Base-by-base conservation (phyloP, 164 flowering plant genomes). In the Cinnamomum micranthum region DNA sequence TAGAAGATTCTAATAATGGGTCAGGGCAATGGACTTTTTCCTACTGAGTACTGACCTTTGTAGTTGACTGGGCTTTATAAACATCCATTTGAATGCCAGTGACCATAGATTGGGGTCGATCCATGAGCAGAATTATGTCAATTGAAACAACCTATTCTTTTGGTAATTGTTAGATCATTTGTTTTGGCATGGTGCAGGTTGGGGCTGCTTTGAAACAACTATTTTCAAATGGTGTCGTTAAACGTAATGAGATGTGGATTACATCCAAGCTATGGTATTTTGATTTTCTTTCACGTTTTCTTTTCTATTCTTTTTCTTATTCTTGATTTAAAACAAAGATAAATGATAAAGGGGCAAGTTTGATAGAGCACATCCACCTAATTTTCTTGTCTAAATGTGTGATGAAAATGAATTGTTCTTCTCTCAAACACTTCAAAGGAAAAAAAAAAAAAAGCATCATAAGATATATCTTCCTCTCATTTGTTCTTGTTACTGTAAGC, bases 221-320 rank as follows among this genome's bases (percentile, higher is more conserved):
- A 23, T 82, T 87, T 76, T 71, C 78, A 15, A 55, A 76, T 28
- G 88, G 87, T n/a, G 76, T 80, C 4, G 85, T 85, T 52, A 84
- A 85, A 66, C 89, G 89, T 17, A 70, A 58, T 23, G 88, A 88
- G 51, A 69, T 88, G 50, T 87, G 87, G 81, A 82, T 88, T 79
- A 88, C 92, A 12, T 88, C 88, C 35, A 88, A 88, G 79, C 77
- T 88, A 14, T 87, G 89, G 89, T 85, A 76, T n/a, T 17, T 67
- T 13, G 73, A 5, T 11, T 33, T 19, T 19, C 6, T n/a, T 71
- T 59, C 50, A 24, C 2, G 15, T 11, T 24, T n/a, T 20, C 7
- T 65, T 66, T 71, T 23, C 5, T 41, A 41, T 7, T 9, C 11
- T 41, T 41, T 41, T 7, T 6, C n/a, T 60, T n/a, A 60, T 23